A percentile compares a stretch with the other conserved stretches of the same genome.
Conservation (phyloP, 345 rosid genomes). For the Acer yangbiense region DNA sequence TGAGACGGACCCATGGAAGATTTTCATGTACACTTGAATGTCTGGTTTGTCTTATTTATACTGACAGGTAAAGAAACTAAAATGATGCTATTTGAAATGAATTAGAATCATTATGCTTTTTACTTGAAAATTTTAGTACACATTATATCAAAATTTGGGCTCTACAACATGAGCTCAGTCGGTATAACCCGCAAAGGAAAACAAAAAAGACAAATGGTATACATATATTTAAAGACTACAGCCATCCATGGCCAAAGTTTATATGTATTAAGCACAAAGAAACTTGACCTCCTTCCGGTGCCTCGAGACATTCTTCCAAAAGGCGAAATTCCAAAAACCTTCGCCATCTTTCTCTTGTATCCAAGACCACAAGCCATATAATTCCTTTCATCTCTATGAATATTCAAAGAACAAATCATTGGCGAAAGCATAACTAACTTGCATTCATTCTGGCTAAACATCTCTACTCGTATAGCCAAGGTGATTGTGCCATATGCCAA, state of each 20-base stretch:
- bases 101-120: background rate
- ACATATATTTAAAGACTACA: background rate
- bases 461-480: background rate
- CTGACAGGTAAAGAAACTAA: background rate
- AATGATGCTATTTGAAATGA: background rate
- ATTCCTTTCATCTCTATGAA: background rate
- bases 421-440: background rate
- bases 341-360: background rate
- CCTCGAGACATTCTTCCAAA: background rate
- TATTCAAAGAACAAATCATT: background rate
- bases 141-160: background rate
- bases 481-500: background rate
- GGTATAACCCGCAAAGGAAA: too few species aligned
- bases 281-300: background rate
- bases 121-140: background rate
- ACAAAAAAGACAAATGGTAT: background rate
- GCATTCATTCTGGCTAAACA: background rate
- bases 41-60: too few species aligned
- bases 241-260: background rate
- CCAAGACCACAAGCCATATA: background rate
- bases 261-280: background rate
- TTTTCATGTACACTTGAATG: too few species aligned
- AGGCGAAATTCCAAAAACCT: conserved; percentile 1
- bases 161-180: conserved; percentile 4
- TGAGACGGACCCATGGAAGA: too few species aligned